A percentile compares a stretch with the other conserved stretches of the same genome.
phyloP scores from a whole-genome alignment of 23 red algal genomes.

The Chondrus crispus region DNA sequence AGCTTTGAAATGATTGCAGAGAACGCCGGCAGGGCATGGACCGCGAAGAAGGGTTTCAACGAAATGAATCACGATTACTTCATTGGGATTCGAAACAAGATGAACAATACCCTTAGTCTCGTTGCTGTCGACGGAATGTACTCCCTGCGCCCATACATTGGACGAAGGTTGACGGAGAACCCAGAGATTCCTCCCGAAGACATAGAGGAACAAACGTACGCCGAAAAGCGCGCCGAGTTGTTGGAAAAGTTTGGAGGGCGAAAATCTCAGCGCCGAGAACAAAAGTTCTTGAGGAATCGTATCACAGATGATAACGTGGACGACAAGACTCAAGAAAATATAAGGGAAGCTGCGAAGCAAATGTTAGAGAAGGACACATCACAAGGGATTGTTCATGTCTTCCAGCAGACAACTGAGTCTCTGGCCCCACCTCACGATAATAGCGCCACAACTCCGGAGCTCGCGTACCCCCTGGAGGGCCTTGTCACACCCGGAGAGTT shows the following conservation, averaged over 20 bases:
- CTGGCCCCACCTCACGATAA: conserved; percentile 50
- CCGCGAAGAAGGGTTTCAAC: not conserved
- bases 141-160: not conserved
- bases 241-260: conserved; percentile 41
- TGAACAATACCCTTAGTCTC: conserved; percentile 10
- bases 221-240: conserved; percentile 17
- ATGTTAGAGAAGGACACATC: conserved; percentile 41
- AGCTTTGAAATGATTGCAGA: conserved; percentile 30
- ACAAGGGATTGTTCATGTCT: conserved; percentile 10
- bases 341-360: conserved; percentile 18
- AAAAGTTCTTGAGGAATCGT: conserved; percentile 27
- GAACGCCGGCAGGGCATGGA: not conserved
- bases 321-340: not conserved
- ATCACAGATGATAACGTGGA: conserved; percentile 58
- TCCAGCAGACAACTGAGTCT: conserved; percentile 22
- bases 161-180: not conserved
- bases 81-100: conserved; percentile 40
- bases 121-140: conserved; percentile 44
- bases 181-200: not conserved
- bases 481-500: conserved; percentile 29
- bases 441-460: conserved; percentile 33
- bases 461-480: conserved; percentile 34
- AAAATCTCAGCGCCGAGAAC: not conserved
- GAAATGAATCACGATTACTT: conserved; percentile 50
- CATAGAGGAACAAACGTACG: conserved; percentile 1